phyloP scores from a whole-genome alignment of 164 flowering plant species.

The Chimonanthus salicifolius region DNA sequence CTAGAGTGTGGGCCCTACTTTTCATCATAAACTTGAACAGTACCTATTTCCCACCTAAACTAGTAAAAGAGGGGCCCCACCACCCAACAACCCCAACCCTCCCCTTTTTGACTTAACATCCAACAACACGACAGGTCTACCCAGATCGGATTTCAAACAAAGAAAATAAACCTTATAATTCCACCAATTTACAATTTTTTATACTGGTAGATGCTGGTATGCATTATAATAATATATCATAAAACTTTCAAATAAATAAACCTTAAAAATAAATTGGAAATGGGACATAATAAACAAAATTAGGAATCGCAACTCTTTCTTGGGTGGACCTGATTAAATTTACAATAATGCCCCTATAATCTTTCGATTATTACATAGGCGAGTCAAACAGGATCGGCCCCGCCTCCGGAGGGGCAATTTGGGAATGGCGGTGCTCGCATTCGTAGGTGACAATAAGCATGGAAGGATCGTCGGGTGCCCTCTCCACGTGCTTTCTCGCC shows the following conservation, averaged over 20 bases:
- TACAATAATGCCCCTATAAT: background rate
- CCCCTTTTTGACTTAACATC: background rate
- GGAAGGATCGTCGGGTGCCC: slow-evolving; percentile 59
- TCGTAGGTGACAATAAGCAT: slow-evolving; percentile 80
- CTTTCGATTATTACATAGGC: background rate
- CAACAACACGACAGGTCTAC: too few relatives aligned
- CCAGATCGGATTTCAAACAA: background rate
- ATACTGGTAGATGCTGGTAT: too few relatives aligned
- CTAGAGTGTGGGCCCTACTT: too few relatives aligned
- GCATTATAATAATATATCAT: background rate
- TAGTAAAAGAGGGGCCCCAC: background rate
- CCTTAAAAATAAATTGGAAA: background rate
- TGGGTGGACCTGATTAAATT: background rate
- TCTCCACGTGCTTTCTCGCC: slow-evolving; percentile 82
- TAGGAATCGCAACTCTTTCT: background rate
- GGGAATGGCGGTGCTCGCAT: slow-evolving; percentile 70
- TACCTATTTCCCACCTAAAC: too few relatives aligned
- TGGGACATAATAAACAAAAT: background rate
- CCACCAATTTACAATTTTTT: background rate
- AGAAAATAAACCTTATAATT: background rate
- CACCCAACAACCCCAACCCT: background rate
- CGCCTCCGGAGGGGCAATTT: slow-evolving; percentile 26
- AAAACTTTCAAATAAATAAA: background rate
- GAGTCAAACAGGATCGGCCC: slow-evolving; percentile 24
- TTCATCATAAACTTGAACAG: too few relatives aligned